Evolutionary conservation across 2,329 filamentous ascomycete species (phyloP).

Genomic region (Didymella glomerata): DNA sequence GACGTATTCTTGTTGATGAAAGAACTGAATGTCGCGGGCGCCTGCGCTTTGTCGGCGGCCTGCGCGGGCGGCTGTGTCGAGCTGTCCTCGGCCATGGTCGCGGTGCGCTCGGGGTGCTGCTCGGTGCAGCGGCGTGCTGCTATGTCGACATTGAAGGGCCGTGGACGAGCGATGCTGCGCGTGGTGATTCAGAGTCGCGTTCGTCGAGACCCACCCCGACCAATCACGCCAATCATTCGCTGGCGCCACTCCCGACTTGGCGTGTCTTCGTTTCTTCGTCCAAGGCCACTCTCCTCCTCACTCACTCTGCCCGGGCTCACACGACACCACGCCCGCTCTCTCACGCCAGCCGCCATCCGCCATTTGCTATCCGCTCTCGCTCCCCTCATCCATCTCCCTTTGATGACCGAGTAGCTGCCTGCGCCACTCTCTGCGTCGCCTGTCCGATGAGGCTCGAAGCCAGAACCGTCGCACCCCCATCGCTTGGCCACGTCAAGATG

Average conservation of each 20-base stretch:
- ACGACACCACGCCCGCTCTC: conserved; percentile 34
- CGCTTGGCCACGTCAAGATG: conserved; percentile 88
- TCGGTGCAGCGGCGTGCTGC: conserved; percentile 1
- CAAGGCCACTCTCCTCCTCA: conserved; percentile 7
- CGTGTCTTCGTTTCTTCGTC: conserved; percentile 17
- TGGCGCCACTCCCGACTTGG: conserved; percentile 2
- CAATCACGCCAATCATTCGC: background rate
- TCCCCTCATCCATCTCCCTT: conserved; percentile 21
- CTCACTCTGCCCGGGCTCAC: conserved; percentile 30
- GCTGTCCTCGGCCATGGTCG: conserved; percentile 40
- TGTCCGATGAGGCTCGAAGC: conserved; percentile 85
- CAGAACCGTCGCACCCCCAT: conserved; percentile 76
- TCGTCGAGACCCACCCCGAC: too few species aligned
- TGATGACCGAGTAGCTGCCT: conserved; percentile 1
- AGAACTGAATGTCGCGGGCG: conserved; percentile 35
- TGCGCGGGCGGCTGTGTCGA: background rate
- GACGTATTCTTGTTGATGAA: conserved; percentile 54
- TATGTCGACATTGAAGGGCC: background rate
- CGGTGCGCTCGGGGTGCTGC: conserved; percentile 1
- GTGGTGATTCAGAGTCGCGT: conserved; percentile 15
- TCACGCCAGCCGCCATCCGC: conserved; percentile 29
- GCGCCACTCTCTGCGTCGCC: conserved; percentile 51
- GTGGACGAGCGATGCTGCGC: conserved; percentile 4
- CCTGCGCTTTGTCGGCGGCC: conserved; percentile 31
- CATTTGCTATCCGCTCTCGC: conserved; percentile 38